phyloP scores from a whole-genome alignment of 208 protist species.

The Herpetomonas muscarum region DNA sequence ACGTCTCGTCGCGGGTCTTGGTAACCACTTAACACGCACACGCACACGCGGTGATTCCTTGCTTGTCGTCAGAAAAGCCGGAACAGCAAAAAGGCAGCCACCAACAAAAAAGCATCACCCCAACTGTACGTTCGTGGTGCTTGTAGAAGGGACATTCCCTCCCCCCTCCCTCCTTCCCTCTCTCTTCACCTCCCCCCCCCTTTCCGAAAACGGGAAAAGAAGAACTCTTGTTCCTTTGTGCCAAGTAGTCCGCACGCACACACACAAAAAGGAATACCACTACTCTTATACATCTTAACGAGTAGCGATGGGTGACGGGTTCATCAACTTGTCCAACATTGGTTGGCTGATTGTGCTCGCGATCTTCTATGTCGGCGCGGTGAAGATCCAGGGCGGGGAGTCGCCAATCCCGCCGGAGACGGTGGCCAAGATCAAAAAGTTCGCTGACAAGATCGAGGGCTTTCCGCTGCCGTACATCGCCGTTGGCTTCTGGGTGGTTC shows the following conservation, averaged over 20 bases:
- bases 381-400: conserved; percentile 13
- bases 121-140: too few relatives aligned
- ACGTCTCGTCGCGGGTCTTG: too few relatives aligned
- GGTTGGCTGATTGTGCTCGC: conserved; percentile 35
- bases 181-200: background rate
- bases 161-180: background rate
- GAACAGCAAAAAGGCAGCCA: too few relatives aligned
- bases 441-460: conserved; percentile 15
- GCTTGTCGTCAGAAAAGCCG: too few relatives aligned
- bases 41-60: too few relatives aligned
- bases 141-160: too few relatives aligned
- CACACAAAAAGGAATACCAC: background rate
- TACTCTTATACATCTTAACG: too few relatives aligned
- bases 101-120: too few relatives aligned
- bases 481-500: conserved; percentile 30
- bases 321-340: conserved; percentile 46
- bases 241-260: too few relatives aligned
- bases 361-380: conserved; percentile 27
- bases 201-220: too few relatives aligned
- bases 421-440: conserved; percentile 10
- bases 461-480: conserved; percentile 22
- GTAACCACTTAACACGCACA: too few relatives aligned
- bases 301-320: conserved; percentile 27
- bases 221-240: too few relatives aligned
- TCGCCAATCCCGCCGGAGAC: conserved; percentile 22